phyloP scores from a whole-genome alignment of 139 green algal genomes.

The Tetradesmus lagerheimii region DNA sequence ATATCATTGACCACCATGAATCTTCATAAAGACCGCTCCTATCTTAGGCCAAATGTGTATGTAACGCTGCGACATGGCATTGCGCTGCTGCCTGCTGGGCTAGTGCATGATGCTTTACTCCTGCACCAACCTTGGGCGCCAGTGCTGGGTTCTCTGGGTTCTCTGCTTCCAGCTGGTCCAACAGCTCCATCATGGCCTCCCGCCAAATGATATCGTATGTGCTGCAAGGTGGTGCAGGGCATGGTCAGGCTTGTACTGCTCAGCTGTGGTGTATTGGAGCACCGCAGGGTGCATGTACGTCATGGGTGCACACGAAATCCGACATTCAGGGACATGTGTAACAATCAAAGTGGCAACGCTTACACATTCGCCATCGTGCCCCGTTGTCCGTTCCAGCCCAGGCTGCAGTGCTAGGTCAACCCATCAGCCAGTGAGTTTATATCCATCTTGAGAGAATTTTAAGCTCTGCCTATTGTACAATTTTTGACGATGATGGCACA shows the following conservation, averaged over 20 bases:
- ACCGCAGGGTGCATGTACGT: neutral
- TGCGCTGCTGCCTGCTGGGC: neutral
- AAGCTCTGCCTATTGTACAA: no score
- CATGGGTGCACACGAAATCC: neutral
- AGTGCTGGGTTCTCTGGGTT: conserved; percentile 77
- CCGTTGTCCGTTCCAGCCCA: neutral
- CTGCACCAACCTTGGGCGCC: conserved; percentile 64
- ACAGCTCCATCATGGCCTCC: conserved; percentile 90
- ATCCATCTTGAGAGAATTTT: no score
- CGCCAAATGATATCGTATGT: conserved; percentile 90
- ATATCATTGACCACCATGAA: no score
- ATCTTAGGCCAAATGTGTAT: no score
- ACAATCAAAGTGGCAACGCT: neutral
- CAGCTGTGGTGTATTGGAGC: neutral
- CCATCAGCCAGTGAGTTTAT: neutral
- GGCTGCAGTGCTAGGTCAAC: neutral
- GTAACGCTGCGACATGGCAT: no score
- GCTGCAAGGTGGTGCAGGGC: conserved; percentile 57
- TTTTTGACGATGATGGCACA: no score
- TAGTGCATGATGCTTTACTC: neutral
- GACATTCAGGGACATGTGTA: neutral
- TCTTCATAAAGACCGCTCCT: no score
- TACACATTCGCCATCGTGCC: conserved; percentile 29
- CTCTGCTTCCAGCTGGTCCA: conserved; percentile 89
- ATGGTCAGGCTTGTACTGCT: neutral